Evolutionary conservation across 768 basidiomycete genomes (phyloP).

Genomic region (Hemileccinum impolitum): DNA sequence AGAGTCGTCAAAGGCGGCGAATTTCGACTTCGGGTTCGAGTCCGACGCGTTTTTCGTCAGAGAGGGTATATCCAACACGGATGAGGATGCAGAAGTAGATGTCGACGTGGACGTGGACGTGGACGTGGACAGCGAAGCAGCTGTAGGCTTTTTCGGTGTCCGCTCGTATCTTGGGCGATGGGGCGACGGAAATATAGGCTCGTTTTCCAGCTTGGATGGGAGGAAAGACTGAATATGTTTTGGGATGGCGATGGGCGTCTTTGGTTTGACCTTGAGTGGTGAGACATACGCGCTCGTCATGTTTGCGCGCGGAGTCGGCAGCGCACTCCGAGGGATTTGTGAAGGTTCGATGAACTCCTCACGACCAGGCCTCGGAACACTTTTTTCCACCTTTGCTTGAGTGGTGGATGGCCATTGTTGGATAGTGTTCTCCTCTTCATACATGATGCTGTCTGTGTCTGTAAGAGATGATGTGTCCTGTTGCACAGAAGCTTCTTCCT

Average conservation of each 20-base stretch:
- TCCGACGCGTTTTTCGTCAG: slow-evolving; percentile 33
- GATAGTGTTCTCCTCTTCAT: slow-evolving; percentile 28
- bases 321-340: slow-evolving; percentile 19
- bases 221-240: slow-evolving; percentile 62
- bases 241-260: slow-evolving; percentile 50
- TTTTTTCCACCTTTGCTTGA: slow-evolving; percentile 48
- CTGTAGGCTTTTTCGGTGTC: slow-evolving; percentile 26
- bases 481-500: slow-evolving; percentile 32
- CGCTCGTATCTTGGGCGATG: slow-evolving; percentile 29
- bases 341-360: slow-evolving; percentile 47
- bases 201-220: slow-evolving; percentile 62
- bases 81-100: slow-evolving; percentile 32
- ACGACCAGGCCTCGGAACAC: slow-evolving; percentile 40
- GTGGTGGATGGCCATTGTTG: slow-evolving; percentile 28
- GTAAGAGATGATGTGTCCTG: slow-evolving; percentile 15
- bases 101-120: slow-evolving; percentile 26
- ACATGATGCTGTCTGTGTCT: slow-evolving; percentile 29
- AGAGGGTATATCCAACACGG: slow-evolving; percentile 50
- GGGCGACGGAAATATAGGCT: slow-evolving; percentile 46
- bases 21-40: slow-evolving; percentile 43
- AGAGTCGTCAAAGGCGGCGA: slow-evolving; percentile 29
- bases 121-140: slow-evolving; percentile 16
- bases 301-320: slow-evolving; percentile 38
- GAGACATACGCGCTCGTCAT: slow-evolving; percentile 35
- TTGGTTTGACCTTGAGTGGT: slow-evolving; percentile 53